Percentiles rank a stretch among this genome's conserved stretches.
These are phyloP conservation scores for Coniella vitis DNA, from an alignment of 2,329 filamentous ascomycete species.

Conservation along the genomic window DNA sequence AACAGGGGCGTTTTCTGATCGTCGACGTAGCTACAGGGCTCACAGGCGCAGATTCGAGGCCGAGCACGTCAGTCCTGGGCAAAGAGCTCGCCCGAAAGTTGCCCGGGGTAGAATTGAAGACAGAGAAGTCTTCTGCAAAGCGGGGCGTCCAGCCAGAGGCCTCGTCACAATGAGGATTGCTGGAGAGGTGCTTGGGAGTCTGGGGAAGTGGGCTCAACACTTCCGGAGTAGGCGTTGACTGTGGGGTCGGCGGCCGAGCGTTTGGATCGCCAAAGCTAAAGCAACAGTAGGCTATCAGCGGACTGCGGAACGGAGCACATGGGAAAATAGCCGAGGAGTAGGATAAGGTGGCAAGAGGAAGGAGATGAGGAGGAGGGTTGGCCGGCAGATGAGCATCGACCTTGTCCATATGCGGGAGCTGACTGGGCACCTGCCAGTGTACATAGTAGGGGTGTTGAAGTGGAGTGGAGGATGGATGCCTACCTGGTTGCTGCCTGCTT, in stretches of 20 bases:
- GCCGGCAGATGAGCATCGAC: conserved; percentile 11
- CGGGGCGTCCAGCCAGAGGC: conserved; percentile 51
- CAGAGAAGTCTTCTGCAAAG: conserved; percentile 59
- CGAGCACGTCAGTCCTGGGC: conserved; percentile 32
- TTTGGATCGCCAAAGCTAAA: conserved; percentile 57
- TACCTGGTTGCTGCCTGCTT: conserved; percentile 44
- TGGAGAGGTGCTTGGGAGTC: conserved; percentile 45
- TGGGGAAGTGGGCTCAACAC: conserved; percentile 51
- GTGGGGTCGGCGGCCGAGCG: conserved; percentile 53
- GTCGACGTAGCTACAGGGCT: conserved; percentile 29
- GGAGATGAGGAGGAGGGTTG: conserved; percentile 14
- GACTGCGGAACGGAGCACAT: conserved; percentile 8
- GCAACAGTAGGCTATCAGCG: conserved; percentile 29
- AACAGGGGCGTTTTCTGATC: conserved; percentile 44
- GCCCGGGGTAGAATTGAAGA: conserved; percentile 58
- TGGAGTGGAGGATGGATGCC: conserved; percentile 3
- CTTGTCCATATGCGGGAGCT: conserved; percentile 3
- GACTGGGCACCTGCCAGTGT: too few relatives aligned
- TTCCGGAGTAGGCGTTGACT: conserved; percentile 47
- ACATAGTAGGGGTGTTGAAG: not conserved
- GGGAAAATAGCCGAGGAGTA: too few relatives aligned
- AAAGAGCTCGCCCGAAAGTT: conserved; percentile 40
- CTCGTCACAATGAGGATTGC: conserved; percentile 37
- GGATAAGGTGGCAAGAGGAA: too few relatives aligned
- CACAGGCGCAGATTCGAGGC: conserved; percentile 33